Percentiles rank a stretch among this genome's conserved stretches.
These are phyloP conservation scores for Fusarium sp. DNA, from an alignment of 2,329 filamentous ascomycete genomes.

Conservation along the genomic window DNA sequence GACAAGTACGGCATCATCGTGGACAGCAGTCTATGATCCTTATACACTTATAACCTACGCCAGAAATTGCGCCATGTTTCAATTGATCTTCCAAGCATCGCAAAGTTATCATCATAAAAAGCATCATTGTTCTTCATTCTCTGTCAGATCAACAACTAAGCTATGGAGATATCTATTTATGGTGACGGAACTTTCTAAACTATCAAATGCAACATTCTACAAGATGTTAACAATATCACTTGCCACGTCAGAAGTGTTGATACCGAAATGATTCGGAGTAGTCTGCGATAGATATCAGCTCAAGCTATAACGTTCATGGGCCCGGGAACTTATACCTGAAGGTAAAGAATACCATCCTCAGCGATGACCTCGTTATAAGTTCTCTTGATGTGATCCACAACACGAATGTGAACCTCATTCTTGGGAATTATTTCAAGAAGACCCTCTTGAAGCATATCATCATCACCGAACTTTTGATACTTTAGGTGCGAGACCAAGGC, in stretches of 20 bases:
- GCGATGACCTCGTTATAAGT: conserved; percentile 60
- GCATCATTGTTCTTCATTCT: too few species aligned
- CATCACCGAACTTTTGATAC: conserved; percentile 58
- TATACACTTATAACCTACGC: not conserved
- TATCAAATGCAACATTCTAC: conserved; percentile 23
- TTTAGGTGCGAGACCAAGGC: conserved; percentile 56
- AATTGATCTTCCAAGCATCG: not conserved
- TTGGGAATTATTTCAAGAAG: conserved; percentile 60
- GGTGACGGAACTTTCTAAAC: not conserved
- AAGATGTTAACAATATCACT: conserved; percentile 52
- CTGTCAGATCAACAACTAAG: too few species aligned
- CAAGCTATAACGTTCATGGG: not conserved
- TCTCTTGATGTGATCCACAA: conserved; percentile 57
- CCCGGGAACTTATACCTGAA: conserved; percentile 55
- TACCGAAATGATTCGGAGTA: conserved; percentile 50
- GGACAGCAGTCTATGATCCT: too few species aligned
- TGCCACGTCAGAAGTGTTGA: conserved; percentile 51
- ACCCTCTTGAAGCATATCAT: conserved; percentile 62
- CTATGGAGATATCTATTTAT: not conserved
- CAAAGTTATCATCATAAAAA: not conserved
- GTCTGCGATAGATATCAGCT: conserved; percentile 45
- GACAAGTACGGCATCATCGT: not conserved
- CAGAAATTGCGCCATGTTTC: not conserved
- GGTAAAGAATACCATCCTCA: conserved; percentile 61
- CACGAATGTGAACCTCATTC: conserved; percentile 56